phyloP scores from a whole-genome alignment of 2,329 filamentous ascomycete genomes.

The Amauroascus verrucosus region DNA sequence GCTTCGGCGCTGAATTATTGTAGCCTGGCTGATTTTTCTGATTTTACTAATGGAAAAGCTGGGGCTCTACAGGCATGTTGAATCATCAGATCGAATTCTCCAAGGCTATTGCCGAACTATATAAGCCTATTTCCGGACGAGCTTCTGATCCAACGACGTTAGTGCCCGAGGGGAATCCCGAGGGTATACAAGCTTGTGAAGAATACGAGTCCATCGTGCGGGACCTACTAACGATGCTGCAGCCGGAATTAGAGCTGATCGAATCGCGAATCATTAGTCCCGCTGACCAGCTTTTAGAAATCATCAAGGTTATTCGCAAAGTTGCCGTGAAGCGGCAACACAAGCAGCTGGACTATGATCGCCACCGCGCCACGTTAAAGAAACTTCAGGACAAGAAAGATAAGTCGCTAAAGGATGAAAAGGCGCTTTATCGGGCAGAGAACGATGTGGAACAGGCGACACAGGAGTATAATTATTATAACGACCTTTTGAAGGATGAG shows the following conservation, averaged over 20 bases:
- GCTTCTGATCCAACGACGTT: constrained; percentile 84
- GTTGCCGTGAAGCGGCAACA: constrained; percentile 81
- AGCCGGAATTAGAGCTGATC: constrained; percentile 95
- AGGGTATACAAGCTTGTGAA: constrained; percentile 89
- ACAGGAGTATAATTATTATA: constrained; percentile 96
- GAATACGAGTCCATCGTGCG: constrained; percentile 88
- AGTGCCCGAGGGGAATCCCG: constrained; percentile 72
- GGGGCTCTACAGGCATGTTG: constrained; percentile 59
- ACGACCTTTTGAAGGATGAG: constrained; percentile 92
- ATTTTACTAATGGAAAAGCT: constrained; percentile 4
- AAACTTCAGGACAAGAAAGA: constrained; percentile 98
- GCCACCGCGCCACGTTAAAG: constrained; percentile 71
- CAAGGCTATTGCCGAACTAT: constrained; percentile 88
- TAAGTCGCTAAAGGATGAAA: constrained; percentile 90
- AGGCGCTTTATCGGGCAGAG: constrained; percentile 91
- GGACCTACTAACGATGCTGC: constrained; percentile 77
- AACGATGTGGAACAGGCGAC: constrained; percentile 83
- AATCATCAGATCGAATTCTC: constrained; percentile 97
- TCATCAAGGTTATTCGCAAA: constrained; percentile 93
- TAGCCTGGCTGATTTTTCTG: not conserved
- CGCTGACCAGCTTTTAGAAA: constrained; percentile 82
- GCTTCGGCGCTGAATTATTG: not conserved
- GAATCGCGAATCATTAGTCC: constrained; percentile 82
- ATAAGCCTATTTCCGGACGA: constrained; percentile 94
- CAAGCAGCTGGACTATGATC: constrained; percentile 94